Conservation (phyloP, 1,284 basidiomycete species). For the Caloboletus firmus region DNA sequence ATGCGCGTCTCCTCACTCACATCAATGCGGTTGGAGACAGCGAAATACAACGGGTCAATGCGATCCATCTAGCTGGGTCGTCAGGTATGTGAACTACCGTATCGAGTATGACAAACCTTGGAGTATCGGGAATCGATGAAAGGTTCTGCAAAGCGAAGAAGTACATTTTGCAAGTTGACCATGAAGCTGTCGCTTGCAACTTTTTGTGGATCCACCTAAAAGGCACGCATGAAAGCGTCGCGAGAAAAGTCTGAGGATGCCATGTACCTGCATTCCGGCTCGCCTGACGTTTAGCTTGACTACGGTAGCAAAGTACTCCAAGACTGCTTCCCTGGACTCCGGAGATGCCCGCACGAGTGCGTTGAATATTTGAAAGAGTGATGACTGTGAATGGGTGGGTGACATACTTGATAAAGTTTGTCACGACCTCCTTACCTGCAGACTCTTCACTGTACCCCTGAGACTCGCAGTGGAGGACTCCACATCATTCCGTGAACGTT, state of each 20-base stretch:
- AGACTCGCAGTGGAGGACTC: conserved; percentile 83
- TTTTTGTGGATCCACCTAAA: conserved; percentile 75
- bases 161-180: conserved; percentile 83
- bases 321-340: conserved; percentile 77
- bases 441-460: conserved; percentile 73
- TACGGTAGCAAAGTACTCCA: conserved; percentile 81
- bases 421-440: conserved; percentile 57
- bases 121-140: conserved; percentile 92
- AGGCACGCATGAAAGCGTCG: neutral
- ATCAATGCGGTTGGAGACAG: conserved; percentile 68
- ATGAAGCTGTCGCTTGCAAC: conserved; percentile 94
- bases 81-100: conserved; percentile 12
- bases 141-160: conserved; percentile 91
- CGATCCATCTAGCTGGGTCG: conserved; percentile 71
- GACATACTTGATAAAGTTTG: conserved; percentile 4
- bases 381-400: conserved; percentile 45
- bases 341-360: conserved; percentile 82
- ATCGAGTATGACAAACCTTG: conserved; percentile 56
- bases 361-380: conserved; percentile 90
- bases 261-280: conserved; percentile 79
- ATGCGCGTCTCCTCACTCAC: conserved; percentile 88
- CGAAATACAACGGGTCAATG: conserved; percentile 84
- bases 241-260: neutral
- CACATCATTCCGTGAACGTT: conserved; percentile 71
- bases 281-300: conserved; percentile 82